Conservation (phyloP, 352 stramenopile genomes). For the Globisporangium abappressorium region DNA sequence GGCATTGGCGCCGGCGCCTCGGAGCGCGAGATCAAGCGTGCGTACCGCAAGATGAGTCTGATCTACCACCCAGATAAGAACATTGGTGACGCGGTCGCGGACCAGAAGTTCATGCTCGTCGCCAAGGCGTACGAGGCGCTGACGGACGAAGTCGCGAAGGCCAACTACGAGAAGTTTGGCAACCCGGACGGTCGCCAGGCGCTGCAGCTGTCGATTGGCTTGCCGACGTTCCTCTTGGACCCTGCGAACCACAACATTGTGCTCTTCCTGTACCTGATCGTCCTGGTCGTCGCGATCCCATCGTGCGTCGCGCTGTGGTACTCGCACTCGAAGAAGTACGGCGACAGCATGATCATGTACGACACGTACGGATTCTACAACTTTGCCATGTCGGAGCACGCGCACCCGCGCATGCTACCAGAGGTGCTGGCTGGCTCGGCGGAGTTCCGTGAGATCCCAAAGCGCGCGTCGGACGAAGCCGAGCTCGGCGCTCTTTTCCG, state of each 20-base stretch:
- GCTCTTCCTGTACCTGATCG: constrained; percentile 97
- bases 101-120: constrained; percentile 99
- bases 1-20: constrained; percentile 90
- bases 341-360: constrained; percentile 99
- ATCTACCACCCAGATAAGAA: constrained; percentile 96
- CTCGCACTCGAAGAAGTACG: constrained; percentile 97
- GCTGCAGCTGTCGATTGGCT: constrained; percentile 93
- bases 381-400: constrained; percentile 94
- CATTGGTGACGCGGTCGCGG: constrained; percentile 93
- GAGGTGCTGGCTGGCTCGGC: constrained; percentile 91
- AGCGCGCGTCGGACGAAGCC: constrained; percentile 52
- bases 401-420: constrained; percentile 92
- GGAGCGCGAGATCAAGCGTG: constrained; percentile 94
- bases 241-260: constrained; percentile 98
- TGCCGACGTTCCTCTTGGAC: constrained; percentile 97
- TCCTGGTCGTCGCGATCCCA: constrained; percentile 98
- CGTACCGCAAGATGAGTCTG: constrained; percentile 93
- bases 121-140: constrained; percentile 94
- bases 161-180: constrained; percentile 98
- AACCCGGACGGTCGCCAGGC: constrained; percentile 98
- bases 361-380: constrained; percentile 99
- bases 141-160: constrained; percentile 94
- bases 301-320: constrained; percentile 94
- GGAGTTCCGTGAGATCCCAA: constrained; percentile 87
- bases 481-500: constrained; percentile 67